phyloP scores from a whole-genome alignment of 2,329 filamentous ascomycete species.

The Dactylellina leptospora region DNA sequence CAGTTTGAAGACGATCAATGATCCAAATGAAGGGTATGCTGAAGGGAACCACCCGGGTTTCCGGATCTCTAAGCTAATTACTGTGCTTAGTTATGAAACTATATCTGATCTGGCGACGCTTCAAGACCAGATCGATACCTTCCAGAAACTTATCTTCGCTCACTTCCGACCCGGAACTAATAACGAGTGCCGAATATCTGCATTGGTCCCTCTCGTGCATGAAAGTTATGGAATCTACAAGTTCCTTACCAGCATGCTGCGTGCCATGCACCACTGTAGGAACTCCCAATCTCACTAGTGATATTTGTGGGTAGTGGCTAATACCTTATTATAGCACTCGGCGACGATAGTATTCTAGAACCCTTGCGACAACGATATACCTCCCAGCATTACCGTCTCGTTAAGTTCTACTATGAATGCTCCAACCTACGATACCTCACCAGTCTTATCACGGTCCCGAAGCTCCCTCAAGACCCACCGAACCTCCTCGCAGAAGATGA shows the following conservation, averaged over 20 bases:
- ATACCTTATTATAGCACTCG: conserved; percentile 71
- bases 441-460: conserved; percentile 93
- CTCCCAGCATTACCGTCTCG: conserved; percentile 92
- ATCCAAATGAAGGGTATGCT: conserved; percentile 89
- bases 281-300: conserved; percentile 51
- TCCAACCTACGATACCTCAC: conserved; percentile 97
- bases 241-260: conserved; percentile 98
- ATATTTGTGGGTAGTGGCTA: conserved; percentile 53
- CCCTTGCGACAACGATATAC: conserved; percentile 89
- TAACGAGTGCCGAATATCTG: conserved; percentile 96
- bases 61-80: conserved; percentile 55
- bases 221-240: conserved; percentile 99
- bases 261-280: conserved; percentile 94
- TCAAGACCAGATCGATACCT: conserved; percentile 97
- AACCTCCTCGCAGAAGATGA: conserved; percentile 88
- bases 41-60: not conserved
- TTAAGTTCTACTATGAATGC: conserved; percentile 99
- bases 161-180: conserved; percentile 91
- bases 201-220: conserved; percentile 89
- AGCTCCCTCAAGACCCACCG: conserved; percentile 91
- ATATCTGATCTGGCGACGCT: conserved; percentile 96
- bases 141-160: conserved; percentile 98
- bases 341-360: conserved; percentile 89
- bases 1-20: conserved; percentile 95
- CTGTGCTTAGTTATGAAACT: conserved; percentile 73